These are phyloP conservation scores for Venturia effusa DNA, from an alignment of 2,329 filamentous ascomycete species.

Conservation along the genomic window DNA sequence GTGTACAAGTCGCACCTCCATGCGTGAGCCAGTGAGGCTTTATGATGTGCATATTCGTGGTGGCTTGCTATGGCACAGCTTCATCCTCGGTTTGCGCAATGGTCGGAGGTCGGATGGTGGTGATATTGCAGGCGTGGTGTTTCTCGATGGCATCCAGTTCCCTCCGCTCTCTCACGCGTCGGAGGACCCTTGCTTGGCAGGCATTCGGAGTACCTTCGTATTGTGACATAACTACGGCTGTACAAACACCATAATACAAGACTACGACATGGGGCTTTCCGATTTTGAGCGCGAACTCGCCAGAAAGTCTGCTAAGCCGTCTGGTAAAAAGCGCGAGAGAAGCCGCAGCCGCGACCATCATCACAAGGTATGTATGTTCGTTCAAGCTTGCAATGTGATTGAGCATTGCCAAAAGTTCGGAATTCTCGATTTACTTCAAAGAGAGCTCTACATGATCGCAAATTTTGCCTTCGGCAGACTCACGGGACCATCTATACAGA, in stretches of 20 bases:
- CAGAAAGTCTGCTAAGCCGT: slow-evolving; percentile 1
- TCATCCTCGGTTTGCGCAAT: slow-evolving; percentile 6
- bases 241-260: neutral
- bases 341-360: slow-evolving; percentile 27
- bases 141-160: no score
- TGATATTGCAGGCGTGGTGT: neutral
- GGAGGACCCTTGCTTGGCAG: neutral
- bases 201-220: neutral
- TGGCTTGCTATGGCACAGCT: slow-evolving; percentile 1
- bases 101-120: neutral
- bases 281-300: slow-evolving; percentile 13
- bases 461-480: neutral
- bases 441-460: neutral
- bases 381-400: neutral
- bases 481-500: neutral
- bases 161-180: neutral
- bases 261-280: slow-evolving; percentile 9
- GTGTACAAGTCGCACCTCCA: slow-evolving; percentile 12
- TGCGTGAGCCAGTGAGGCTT: slow-evolving; percentile 15
- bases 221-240: neutral
- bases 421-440: no score
- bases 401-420: neutral
- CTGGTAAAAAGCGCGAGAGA: slow-evolving; percentile 31
- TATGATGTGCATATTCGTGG: slow-evolving; percentile 14
- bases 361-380: neutral